A percentile compares a stretch with the other conserved stretches of the same genome.
Conservation (phyloP, 441 rosid species). For the Adansonia grandidieri region DNA sequence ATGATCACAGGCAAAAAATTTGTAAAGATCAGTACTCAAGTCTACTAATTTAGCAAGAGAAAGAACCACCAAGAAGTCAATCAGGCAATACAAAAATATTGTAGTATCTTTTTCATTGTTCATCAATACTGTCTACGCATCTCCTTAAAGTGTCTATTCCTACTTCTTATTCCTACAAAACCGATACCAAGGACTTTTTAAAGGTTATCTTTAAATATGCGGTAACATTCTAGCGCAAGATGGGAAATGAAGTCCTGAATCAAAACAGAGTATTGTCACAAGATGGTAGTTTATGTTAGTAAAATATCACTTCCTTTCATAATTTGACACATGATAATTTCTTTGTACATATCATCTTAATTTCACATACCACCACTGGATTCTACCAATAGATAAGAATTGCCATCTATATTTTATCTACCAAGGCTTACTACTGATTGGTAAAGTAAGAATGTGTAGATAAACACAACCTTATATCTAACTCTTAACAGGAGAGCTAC, state of each 20-base stretch:
- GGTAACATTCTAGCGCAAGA: not conserved
- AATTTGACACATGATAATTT: not conserved
- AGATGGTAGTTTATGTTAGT: not conserved
- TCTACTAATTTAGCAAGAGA: conserved; percentile 5
- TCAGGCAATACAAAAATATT: not conserved
- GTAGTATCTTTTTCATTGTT: not conserved
- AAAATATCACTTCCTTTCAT: not conserved
- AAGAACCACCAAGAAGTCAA: not conserved
- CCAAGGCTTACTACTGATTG: not conserved
- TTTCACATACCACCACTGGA: not conserved
- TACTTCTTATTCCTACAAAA: not conserved
- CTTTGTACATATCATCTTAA: not conserved
- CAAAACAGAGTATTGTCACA: not conserved
- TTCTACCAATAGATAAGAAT: not conserved
- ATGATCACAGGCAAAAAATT: not conserved
- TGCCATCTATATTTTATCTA: conserved; percentile 6
- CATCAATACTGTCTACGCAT: not conserved
- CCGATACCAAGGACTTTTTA: not conserved
- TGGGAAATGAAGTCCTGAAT: not conserved
- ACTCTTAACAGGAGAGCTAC: not conserved
- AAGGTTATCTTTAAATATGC: conserved; percentile 1
- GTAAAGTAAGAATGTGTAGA: not conserved
- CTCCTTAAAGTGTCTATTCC: conserved; percentile 5
- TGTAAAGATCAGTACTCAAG: not conserved
- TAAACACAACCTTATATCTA: not conserved